Base-by-base conservation (phyloP, 805 yeast genomes). In the Kregervanrija pseudodelftensis region DNA sequence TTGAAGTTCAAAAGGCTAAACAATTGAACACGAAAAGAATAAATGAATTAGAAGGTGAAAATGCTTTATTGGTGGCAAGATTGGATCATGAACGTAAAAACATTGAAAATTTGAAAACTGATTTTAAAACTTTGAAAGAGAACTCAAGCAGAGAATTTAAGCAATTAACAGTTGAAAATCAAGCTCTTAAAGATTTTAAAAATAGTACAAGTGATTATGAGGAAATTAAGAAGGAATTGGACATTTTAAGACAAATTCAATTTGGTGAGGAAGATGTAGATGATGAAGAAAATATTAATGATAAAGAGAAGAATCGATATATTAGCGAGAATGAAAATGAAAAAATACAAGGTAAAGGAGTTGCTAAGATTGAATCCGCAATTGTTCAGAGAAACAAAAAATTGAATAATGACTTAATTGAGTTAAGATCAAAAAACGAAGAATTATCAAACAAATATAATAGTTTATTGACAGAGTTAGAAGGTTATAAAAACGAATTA, bases 191-290 rank as follows among this genome's bases (percentile, higher is more conserved):
- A 54, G 64, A 66, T 22, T 74, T 76, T 45, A 57, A 83, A 37
- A 65, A 66, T 3, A 61, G 67, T 31, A 76, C 79, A 42, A 65
- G 72, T 2, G 96, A 89, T 58, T 89, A 90, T 61, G 89, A 85
- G 42, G 89, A 86, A 49, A 60, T 89, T 40, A 88, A 87, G 59
- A 75, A 77, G 41, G 96, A 90, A 56, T 67, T 90, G 51, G 75
- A 73, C 14, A 75, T 88, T 22, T 60, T 89, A 48, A 79, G 83
- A 58, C 80, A 82, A 50, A 81, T 88, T 34, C 87, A 85, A 55
- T 84, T 88, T 64, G 90, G 90, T 3, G 56, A 50, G 17, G 53
- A 47, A 30, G 54, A 45, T n/a, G 49, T 65, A 12, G 68, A 60
- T 3, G 69, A 64, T 17, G 64, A 55, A 30, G 65, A 57, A 9